phyloP scores from a whole-genome alignment of 2,329 filamentous ascomycete species.

The Colletotrichum sp. region DNA sequence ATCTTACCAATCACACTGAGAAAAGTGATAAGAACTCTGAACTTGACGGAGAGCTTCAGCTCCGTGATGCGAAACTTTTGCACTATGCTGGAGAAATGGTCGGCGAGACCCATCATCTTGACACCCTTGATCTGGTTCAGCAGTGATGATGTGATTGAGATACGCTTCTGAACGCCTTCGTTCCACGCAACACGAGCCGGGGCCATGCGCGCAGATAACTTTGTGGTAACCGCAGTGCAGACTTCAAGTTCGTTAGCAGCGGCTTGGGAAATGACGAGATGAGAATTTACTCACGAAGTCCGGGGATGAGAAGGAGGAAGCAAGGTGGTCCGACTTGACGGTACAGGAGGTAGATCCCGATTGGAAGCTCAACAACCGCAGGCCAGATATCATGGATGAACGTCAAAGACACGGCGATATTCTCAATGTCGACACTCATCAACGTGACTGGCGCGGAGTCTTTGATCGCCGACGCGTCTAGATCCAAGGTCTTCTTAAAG shows the following conservation, averaged over 20 bases:
- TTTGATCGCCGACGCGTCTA: constrained; percentile 33
- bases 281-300: constrained; percentile 25
- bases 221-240: neutral
- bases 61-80: constrained; percentile 40
- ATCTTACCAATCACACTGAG: constrained; percentile 32
- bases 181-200: constrained; percentile 42
- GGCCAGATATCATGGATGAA: constrained; percentile 43
- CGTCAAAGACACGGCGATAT: constrained; percentile 28
- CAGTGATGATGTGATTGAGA: constrained; percentile 43
- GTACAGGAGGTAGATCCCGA: constrained; percentile 41
- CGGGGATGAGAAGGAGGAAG: constrained; percentile 31
- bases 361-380: constrained; percentile 36
- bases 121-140: constrained; percentile 46
- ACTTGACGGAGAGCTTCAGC: constrained; percentile 40
- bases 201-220: constrained; percentile 31
- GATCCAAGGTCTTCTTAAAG: constrained; percentile 48
- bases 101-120: constrained; percentile 47
- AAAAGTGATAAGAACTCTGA: constrained; percentile 37
- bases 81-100: constrained; percentile 33
- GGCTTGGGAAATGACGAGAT: neutral
- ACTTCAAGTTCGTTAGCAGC: constrained; percentile 34
- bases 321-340: constrained; percentile 36
- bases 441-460: constrained; percentile 45
- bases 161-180: constrained; percentile 41
- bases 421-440: constrained; percentile 51